Evolutionary conservation across 164 flowering plant genomes (phyloP).

Genomic region (Pachysandra terminalis): DNA sequence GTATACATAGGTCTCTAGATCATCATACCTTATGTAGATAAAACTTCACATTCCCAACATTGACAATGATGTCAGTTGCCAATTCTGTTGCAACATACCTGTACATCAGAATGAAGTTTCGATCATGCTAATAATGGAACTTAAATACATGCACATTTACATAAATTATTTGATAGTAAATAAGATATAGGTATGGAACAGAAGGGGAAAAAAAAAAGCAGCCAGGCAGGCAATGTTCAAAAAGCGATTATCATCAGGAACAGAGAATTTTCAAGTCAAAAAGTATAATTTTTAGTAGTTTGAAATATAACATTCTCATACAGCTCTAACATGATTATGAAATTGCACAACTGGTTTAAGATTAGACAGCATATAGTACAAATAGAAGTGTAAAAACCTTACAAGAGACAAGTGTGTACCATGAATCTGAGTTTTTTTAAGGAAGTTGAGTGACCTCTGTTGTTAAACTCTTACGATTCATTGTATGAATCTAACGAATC

Average conservation of each 20-base stretch:
- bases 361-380: background rate
- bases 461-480: no score
- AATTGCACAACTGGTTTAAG: no score
- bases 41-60: constrained; percentile 74
- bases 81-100: constrained; percentile 86
- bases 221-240: background rate
- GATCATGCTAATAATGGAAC: background rate
- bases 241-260: background rate
- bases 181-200: no score
- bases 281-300: no score
- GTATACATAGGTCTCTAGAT: background rate
- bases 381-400: background rate
- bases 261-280: background rate
- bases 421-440: no score
- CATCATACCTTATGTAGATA: constrained; percentile 80
- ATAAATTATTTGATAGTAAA: background rate
- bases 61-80: constrained; percentile 64
- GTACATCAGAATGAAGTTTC: constrained; percentile 18
- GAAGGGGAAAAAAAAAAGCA: background rate
- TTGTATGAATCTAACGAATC: no score
- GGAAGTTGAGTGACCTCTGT: no score
- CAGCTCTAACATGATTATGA: background rate
- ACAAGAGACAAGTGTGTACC: background rate
- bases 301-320: background rate
- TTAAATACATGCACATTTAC: background rate